Evolutionary conservation across 2,329 filamentous ascomycete species (phyloP), one percentile per base, ranked within the genome.

Genomic region (Aspergillus japonicus): DNA sequence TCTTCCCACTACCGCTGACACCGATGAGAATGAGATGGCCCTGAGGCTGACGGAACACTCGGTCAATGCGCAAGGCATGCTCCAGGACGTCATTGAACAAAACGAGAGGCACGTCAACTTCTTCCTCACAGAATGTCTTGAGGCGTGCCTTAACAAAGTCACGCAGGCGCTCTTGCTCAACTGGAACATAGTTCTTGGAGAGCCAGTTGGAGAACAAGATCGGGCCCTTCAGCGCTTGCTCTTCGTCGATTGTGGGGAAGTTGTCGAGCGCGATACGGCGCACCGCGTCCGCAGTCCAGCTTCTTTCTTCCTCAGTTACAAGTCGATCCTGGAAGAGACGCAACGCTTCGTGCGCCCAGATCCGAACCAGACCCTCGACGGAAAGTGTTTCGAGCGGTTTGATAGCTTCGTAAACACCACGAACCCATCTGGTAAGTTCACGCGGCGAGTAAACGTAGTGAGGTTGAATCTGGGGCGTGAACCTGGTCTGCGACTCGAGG

Each of bases 131-230:
- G 83, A 99, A 99, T 0, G 95, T 99, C 81, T 90, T 94, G 61
- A 99, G 85, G 72, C 95, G 89, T 54, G 95, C 95, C 79, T 97
- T 98, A 74, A 99, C 95, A 68, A 98, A 99, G 67, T 98, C 95
- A 68, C 96, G 89, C 42, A 99, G 83, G 70, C 96, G 90, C 73
- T 99, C 95, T 66, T 95, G 90, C 70, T 96, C 92, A 44, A 99
- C 95, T 6, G 95, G 95, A 11, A 98, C 87, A 71, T 99, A 99
- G 75, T 99, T 91, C 86, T 96, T 98, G 12, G 94, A 98, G 5
- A 99, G 84, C 95, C 95, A 99, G 79, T 99, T 99, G 6, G 96
- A 99, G 83, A 96, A 99, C 58, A 99, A 81, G 57, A 99, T 98
- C 0, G 95, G 96, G 0, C 92, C 92, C 65, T 91, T 90, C 31